Conservation (phyloP, 106 monocot species). For the Acorus gramineus region DNA sequence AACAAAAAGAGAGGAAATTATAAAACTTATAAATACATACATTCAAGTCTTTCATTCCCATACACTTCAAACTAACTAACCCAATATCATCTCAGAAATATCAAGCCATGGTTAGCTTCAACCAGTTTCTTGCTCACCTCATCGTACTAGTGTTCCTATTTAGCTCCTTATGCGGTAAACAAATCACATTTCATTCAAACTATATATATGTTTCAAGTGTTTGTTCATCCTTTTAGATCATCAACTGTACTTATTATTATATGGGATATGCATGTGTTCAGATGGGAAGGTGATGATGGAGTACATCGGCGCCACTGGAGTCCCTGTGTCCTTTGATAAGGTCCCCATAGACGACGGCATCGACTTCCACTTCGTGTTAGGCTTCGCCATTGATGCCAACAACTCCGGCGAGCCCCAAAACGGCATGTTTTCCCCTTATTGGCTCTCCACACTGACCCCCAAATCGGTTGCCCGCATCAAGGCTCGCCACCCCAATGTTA, state of each 20-base stretch:
- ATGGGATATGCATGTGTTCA: not conserved
- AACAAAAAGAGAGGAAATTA: too few relatives aligned
- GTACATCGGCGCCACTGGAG: constrained; percentile 35
- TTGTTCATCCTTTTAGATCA: not conserved
- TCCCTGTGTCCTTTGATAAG: constrained; percentile 13
- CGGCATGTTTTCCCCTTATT: constrained; percentile 34
- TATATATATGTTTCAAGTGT: not conserved
- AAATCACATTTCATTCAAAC: not conserved
- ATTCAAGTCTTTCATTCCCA: too few relatives aligned
- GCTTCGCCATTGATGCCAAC: constrained; percentile 38
- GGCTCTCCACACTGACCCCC: constrained; percentile 24
- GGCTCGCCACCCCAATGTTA: constrained; percentile 26
- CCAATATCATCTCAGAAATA: too few relatives aligned
- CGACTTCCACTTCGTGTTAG: constrained; percentile 43
- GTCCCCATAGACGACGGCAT: constrained; percentile 32
- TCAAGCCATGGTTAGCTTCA: too few relatives aligned
- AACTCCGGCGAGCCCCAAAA: constrained; percentile 19
- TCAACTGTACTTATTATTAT: not conserved
- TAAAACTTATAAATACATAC: too few relatives aligned
- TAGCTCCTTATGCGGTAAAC: not conserved
- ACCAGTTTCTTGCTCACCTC: too few relatives aligned
- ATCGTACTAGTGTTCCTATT: too few relatives aligned
- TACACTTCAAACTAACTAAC: too few relatives aligned
- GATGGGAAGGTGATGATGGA: constrained; percentile 47
- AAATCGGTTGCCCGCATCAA: constrained; percentile 21